Evolutionary conservation across 1,284 basidiomycete species (phyloP).

Genomic region (Malassezia restricta): DNA sequence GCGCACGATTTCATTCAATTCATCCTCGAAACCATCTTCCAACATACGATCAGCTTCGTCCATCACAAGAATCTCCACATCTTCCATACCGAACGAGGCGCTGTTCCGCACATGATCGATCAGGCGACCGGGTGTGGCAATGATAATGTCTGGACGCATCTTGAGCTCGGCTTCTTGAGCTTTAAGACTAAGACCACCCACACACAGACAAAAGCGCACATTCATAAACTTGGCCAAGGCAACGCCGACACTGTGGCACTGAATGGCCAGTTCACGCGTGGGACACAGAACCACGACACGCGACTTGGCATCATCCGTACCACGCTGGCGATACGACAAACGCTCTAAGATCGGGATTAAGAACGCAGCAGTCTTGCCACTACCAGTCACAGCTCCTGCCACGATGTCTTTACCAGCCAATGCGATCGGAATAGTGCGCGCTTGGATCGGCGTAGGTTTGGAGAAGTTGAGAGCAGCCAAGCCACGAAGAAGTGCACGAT

Average conservation of each 20-base stretch:
- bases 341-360: conserved; percentile 71
- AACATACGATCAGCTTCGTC: conserved; percentile 98
- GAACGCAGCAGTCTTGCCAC: conserved; percentile 83
- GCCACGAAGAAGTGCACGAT: conserved; percentile 74
- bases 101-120: conserved; percentile 69
- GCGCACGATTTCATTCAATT: conserved; percentile 81
- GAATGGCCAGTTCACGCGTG: conserved; percentile 50
- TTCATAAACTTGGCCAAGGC: conserved; percentile 25
- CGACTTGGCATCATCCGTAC: conserved; percentile 12
- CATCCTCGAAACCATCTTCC: conserved; percentile 92
- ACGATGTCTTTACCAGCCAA: conserved; percentile 50
- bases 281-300: conserved; percentile 49
- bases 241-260: conserved; percentile 43
- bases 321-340: conserved; percentile 28
- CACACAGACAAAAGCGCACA: conserved; percentile 18
- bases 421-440: conserved; percentile 49
- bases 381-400: conserved; percentile 80
- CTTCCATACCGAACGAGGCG: conserved; percentile 79
- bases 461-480: conserved; percentile 68
- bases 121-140: conserved; percentile 51
- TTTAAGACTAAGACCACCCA: conserved; percentile 23
- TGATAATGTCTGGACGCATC: conserved; percentile 48
- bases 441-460: conserved; percentile 72
- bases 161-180: conserved; percentile 45
- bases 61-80: conserved; percentile 81